Percentiles rank a stretch among this genome's conserved stretches.
phyloP scores from a whole-genome alignment of 345 rosid species.

The Linum tenue region DNA sequence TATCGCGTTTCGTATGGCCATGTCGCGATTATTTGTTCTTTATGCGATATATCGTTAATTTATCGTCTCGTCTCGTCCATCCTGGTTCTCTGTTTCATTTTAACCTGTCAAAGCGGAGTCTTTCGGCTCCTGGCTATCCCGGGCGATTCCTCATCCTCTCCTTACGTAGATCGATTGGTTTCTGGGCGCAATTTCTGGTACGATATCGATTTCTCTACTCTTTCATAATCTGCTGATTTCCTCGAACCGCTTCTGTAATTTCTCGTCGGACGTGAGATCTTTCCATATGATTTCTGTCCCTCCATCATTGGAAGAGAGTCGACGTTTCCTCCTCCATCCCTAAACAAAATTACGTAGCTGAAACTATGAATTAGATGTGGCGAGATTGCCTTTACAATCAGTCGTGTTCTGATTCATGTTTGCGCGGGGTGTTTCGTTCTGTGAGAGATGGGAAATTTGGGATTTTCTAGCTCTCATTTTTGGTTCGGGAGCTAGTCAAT shows the following conservation, averaged over 20 bases:
- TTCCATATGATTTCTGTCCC: background rate
- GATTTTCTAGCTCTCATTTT: background rate
- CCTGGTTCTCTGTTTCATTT: too few relatives aligned
- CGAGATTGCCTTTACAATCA: background rate
- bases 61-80: too few relatives aligned
- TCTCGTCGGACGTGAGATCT: background rate
- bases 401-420: background rate
- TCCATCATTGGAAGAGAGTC: background rate
- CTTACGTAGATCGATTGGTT: too few relatives aligned
- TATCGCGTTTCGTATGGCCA: too few relatives aligned
- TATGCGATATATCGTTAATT: too few relatives aligned
- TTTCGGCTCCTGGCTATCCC: too few relatives aligned
- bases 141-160: too few relatives aligned
- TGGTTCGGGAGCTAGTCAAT: background rate
- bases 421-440: background rate
- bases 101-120: too few relatives aligned
- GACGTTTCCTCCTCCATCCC: background rate
- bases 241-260: background rate
- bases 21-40: too few relatives aligned
- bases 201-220: background rate
- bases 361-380: background rate
- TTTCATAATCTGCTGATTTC: background rate
- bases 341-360: background rate
- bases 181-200: background rate
- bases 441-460: background rate